Conservation (phyloP, 768 basidiomycete species). For the Lepiota venenata region DNA sequence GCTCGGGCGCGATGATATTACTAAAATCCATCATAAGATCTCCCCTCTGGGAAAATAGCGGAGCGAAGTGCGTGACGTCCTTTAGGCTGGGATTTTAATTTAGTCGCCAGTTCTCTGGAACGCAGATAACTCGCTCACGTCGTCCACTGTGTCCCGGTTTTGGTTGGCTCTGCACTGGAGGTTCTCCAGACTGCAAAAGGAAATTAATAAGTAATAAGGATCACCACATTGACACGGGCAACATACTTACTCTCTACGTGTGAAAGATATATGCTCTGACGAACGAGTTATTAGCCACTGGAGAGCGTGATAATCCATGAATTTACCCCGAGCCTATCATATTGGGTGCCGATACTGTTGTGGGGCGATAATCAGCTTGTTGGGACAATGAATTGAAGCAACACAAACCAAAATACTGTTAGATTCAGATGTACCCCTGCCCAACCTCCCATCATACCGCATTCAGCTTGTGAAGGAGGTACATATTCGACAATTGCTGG, state of each 20-base stretch:
- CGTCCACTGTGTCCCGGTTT: conserved; percentile 63
- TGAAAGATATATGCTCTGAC: no score
- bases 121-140: conserved; percentile 21
- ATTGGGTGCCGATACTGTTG: no score
- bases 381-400: no score
- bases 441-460: conserved; percentile 57
- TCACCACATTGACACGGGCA: no score
- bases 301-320: no score
- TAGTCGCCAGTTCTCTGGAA: not conserved
- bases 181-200: conserved; percentile 54
- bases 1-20: conserved; percentile 43
- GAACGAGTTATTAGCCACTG: no score
- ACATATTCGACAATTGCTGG: conserved; percentile 29
- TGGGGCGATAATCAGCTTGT: no score
- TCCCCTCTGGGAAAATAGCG: conserved; percentile 52
- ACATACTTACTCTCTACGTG: no score
- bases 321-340: no score
- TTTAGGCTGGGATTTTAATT: conserved; percentile 33
- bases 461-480: conserved; percentile 44
- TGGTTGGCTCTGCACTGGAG: conserved; percentile 60
- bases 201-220: not conserved
- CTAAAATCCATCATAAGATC: conserved; percentile 58
- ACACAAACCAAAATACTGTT: conserved; percentile 44
- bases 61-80: conserved; percentile 57
- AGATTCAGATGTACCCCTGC: conserved; percentile 47